Evolutionary conservation across 345 rosid species (phyloP), one percentile per base, ranked within the genome.

Genomic region (Citrus glauca): DNA sequence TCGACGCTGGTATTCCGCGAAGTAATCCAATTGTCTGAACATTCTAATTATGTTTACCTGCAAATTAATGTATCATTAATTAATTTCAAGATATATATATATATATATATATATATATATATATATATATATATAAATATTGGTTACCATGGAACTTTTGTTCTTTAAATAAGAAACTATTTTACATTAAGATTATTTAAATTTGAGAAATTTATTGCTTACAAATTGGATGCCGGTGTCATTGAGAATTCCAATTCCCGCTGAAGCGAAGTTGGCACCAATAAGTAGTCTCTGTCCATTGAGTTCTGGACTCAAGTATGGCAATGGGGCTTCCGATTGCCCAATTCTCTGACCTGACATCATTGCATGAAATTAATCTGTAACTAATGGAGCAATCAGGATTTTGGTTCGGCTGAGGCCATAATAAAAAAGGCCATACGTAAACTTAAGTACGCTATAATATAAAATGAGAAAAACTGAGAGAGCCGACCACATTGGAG

Each of bases 261-360:
- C 98, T 19, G 98, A 93, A 19, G 98, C 98, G 72, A 93, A 94
- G 82, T 93, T 94, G 50, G 98, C 97, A 38, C 98, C 98, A 19
- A 84, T 33, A 6, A 93, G 86, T 38, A 93, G 86, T 78, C 71
- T 90, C 55, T 72, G 82, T 9, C 92, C 90, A 0, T 80, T 86
- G 38, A 94, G 86, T 28, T 82, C 86, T 7, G 97, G 98, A 79
- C 89, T 93, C 84, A 94, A 83, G 78, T 88, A 89, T 10, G 98
- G 97, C 86, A 91, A 67, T 25, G 90, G 83, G 16, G 96, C 38
- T 81, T 86, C 83, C 2, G 92, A 79, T 35, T 71, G 75, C 4
- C 92, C 92, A 62, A 94, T 79, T 68, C 83, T 72, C 82, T 86
- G 76, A 84, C 90, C 98, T 94, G 72, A 28, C 25, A 77, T 2